These are phyloP conservation scores for Ascochyta fabae DNA, from an alignment of 2,329 filamentous ascomycete species.

Conservation along the genomic window DNA sequence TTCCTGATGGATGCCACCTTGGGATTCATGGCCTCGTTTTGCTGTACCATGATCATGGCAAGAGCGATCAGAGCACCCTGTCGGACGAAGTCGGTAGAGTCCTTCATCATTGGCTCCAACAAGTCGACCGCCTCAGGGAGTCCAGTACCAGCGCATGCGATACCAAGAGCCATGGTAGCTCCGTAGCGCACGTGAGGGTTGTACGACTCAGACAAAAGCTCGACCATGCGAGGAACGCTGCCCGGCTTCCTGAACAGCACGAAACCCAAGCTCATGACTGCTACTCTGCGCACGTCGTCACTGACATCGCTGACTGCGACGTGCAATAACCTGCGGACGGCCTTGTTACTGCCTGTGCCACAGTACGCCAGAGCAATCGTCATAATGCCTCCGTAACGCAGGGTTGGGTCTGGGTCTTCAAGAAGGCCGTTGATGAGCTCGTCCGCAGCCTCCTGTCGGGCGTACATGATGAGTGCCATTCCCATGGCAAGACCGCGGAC, in stretches of 20 bases:
- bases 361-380: slow-evolving; percentile 98
- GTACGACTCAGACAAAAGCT: slow-evolving; percentile 96
- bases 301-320: slow-evolving; percentile 98
- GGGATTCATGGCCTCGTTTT: slow-evolving; percentile 98
- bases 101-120: slow-evolving; percentile 98
- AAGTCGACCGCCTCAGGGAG: slow-evolving; percentile 96
- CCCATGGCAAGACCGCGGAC: slow-evolving; percentile 93
- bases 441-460: slow-evolving; percentile 91
- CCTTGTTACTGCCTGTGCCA: slow-evolving; percentile 97
- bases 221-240: slow-evolving; percentile 97
- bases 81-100: slow-evolving; percentile 96
- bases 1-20: slow-evolving; percentile 92
- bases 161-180: slow-evolving; percentile 97
- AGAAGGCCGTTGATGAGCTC: slow-evolving; percentile 92
- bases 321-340: slow-evolving; percentile 92
- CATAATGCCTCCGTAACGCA: slow-evolving; percentile 97
- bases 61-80: slow-evolving; percentile 94
- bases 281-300: slow-evolving; percentile 93
- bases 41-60: slow-evolving; percentile 99
- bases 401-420: slow-evolving; percentile 88
- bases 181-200: slow-evolving; percentile 98
- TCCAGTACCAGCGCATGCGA: slow-evolving; percentile 95
- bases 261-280: slow-evolving; percentile 97
- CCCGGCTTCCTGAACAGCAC: slow-evolving; percentile 98
- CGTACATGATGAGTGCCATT: slow-evolving; percentile 99